Percentiles rank a stretch among this genome's conserved stretches.
Evolutionary conservation across 345 rosid genomes (phyloP).

Genomic region (Citrus inodora): DNA sequence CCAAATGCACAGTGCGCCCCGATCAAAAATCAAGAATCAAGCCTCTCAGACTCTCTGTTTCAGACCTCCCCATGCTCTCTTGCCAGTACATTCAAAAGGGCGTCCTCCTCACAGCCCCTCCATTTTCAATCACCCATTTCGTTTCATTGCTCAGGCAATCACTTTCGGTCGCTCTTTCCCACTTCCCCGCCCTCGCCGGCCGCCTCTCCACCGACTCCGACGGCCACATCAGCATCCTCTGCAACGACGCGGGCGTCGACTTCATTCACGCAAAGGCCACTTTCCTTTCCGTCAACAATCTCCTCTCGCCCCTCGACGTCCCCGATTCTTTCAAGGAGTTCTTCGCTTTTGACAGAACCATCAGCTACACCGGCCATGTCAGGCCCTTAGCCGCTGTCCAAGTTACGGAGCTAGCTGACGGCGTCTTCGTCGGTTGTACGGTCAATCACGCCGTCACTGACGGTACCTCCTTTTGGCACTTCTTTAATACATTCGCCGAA

Average conservation of each 20-base stretch:
- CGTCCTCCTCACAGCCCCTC: constrained; percentile 53
- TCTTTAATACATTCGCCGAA: constrained; percentile 84
- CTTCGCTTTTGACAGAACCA: constrained; percentile 59
- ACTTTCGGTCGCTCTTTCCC: constrained; percentile 63
- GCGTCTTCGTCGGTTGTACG: constrained; percentile 72
- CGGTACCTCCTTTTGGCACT: constrained; percentile 96
- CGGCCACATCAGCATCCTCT: constrained; percentile 61
- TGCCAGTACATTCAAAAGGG: constrained; percentile 99
- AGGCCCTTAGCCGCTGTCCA: constrained; percentile 78
- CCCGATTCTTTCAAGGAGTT: constrained; percentile 63
- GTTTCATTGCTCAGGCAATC: constrained; percentile 47
- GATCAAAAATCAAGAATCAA: constrained; percentile 32
- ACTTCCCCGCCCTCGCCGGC: constrained; percentile 86
- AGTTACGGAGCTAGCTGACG: constrained; percentile 75
- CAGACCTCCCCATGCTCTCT: constrained; percentile 95
- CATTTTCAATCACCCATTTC: constrained; percentile 43
- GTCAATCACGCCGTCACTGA: constrained; percentile 86
- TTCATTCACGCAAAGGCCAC: constrained; percentile 60
- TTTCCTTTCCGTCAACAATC: constrained; percentile 28
- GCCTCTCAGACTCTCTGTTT: constrained; percentile 70
- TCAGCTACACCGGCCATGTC: constrained; percentile 81
- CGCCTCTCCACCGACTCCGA: constrained; percentile 56
- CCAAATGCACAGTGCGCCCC: constrained; percentile 61
- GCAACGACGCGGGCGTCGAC: constrained; percentile 76
- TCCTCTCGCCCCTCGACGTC: constrained; percentile 53